phyloP scores from a whole-genome alignment of 305 asterid genomes.

The Fraxinus velutina region DNA sequence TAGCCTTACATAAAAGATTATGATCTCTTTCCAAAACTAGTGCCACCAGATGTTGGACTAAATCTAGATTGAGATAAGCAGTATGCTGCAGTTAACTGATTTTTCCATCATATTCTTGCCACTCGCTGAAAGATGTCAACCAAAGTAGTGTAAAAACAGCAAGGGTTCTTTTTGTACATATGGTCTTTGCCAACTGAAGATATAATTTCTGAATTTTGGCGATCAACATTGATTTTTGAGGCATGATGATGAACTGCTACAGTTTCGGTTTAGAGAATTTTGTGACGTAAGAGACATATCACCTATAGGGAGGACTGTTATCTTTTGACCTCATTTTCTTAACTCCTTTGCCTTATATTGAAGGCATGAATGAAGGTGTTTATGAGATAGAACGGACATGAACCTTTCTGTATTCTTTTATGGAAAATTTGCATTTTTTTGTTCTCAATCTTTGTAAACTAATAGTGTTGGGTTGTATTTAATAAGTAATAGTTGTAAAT shows the following conservation, averaged over 20 bases:
- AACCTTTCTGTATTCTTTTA: not conserved
- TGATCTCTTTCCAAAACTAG: slow-evolving; percentile 12
- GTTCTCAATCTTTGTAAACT: not conserved
- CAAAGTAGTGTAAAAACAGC: not conserved
- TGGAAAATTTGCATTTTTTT: not conserved
- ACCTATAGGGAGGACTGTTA: not conserved
- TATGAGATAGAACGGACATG: not conserved
- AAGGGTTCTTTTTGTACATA: slow-evolving; percentile 26
- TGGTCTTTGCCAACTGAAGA: slow-evolving; percentile 14
- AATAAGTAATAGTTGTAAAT: not conserved
- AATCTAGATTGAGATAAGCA: slow-evolving; percentile 25
- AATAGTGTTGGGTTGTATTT: not conserved
- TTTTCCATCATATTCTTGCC: not conserved
- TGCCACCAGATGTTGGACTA: slow-evolving; percentile 33
- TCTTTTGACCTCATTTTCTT: not conserved
- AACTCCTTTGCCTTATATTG: slow-evolving; percentile 11
- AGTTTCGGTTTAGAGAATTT: not conserved
- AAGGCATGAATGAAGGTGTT: not conserved
- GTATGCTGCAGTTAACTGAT: not conserved
- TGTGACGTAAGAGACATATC: slow-evolving; percentile 17
- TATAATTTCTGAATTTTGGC: slow-evolving; percentile 14
- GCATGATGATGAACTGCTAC: slow-evolving; percentile 16
- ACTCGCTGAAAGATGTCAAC: not conserved
- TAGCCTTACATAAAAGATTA: slow-evolving; percentile 22
- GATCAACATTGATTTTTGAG: slow-evolving; percentile 17